Base-by-base conservation (phyloP, 495 filamentous ascomycete genomes). In the Halenospora varia region DNA sequence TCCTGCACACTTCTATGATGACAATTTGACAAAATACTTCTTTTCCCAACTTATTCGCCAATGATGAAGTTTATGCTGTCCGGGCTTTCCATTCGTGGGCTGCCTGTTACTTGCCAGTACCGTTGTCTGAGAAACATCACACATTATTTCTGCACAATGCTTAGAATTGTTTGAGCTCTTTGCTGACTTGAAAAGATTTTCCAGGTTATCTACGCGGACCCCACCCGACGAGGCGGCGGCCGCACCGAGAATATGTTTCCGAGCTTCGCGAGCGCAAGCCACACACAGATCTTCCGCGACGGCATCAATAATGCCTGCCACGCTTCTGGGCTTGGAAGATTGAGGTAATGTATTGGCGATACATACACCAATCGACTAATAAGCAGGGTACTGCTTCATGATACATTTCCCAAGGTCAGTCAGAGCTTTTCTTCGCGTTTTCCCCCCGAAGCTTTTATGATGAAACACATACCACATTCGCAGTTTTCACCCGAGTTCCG, bases 61-160 rank as follows among this genome's bases (percentile, higher is more conserved):
- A 85, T 96, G 92, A 93, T 78, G 85, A 89, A 90, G 76, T 78
- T 62, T 59, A 62, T 75, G 73, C 79, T 80, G 70, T 83, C 76
- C 82, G 85, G 87, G 83, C 78, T 75, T 73, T 75, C 78, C 77
- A 78, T 75, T 80, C 76, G 70, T 70, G 80, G 79, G 78, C 72
- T 75, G 81, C 84, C 87, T 93, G 90, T 83, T 95, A 94, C 91
- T 96, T 91, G 91, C 91, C 91, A 96, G 91, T 95, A 94, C 80
- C 76, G 71, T 87, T 90, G 89, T 94, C 91, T 96, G 91, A 93
- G 59, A 53, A 29, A 56, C 6, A 50, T 23, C 23, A 50, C 19
- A 55, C 25, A n/a, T n/a, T n/a, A n/a, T 23, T 8, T 25, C 53
- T 25, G 35, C 35, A 40, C 35, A 40, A 9, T 40, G 35, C 9